Evolutionary conservation across 73 alveolate species (phyloP).

Genomic region (Symbiodinium pilosum): DNA sequence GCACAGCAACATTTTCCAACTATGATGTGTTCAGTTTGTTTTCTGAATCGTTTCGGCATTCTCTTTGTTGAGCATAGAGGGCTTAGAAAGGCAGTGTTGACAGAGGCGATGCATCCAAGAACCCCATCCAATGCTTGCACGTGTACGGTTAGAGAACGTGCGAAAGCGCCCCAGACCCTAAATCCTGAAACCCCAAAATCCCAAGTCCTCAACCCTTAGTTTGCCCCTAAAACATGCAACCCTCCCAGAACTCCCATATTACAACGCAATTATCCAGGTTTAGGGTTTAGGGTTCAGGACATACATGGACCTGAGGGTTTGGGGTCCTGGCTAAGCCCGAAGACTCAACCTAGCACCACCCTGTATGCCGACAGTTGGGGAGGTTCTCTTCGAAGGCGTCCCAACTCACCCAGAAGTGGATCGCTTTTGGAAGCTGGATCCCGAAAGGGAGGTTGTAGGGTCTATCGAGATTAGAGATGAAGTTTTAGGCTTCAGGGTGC

Average conservation of each 20-base stretch:
- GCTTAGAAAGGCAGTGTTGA: too few species aligned
- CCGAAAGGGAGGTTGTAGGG: slow-evolving; percentile 98
- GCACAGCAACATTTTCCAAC: too few species aligned
- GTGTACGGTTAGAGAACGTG: too few species aligned
- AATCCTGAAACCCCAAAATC: background rate
- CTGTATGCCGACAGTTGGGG: too few species aligned
- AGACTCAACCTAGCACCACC: slow-evolving; percentile 97
- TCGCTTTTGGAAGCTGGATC: slow-evolving; percentile 97
- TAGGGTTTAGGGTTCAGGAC: background rate
- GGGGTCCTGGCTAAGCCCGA: background rate
- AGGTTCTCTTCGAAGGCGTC: slow-evolving; percentile 99
- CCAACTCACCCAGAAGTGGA: slow-evolving; percentile 99
- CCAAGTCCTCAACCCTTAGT: background rate
- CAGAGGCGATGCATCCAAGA: too few species aligned
- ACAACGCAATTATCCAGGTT: background rate
- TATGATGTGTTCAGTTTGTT: too few species aligned
- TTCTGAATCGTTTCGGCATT: too few species aligned
- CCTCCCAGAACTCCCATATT: background rate
- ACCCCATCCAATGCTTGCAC: too few species aligned
- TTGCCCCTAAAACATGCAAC: background rate
- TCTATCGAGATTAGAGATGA: background rate
- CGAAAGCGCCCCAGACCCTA: background rate
- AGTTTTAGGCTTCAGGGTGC: background rate
- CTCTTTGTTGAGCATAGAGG: too few species aligned
- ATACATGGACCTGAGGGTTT: background rate